Evolutionary conservation across 2,329 filamentous ascomycete genomes (phyloP), one percentile per base, ranked within the genome.

Genomic region (Paracoccidioides lutzii): DNA sequence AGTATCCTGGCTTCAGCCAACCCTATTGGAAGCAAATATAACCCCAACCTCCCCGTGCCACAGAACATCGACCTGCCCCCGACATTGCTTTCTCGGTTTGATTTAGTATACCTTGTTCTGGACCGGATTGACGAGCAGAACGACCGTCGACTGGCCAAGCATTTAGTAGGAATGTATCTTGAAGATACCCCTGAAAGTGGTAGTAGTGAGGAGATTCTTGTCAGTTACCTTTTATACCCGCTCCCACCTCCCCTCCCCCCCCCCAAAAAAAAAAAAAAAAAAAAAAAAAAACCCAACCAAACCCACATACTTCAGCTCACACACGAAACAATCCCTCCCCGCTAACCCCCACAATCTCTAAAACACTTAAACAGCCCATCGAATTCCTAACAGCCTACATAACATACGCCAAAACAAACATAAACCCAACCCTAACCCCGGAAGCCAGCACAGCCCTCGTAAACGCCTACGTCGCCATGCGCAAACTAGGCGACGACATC

Each of bases 41-140:
- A 98, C 71, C 87, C 89, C 2, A 91, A 95, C 65, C 75, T 98
- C 30, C 90, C 93, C 0, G 93, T 98, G 12, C 93, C 93, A 3
- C 90, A 97, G 66, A 98, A 98, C 71, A 98, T 98, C 64, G 93
- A 98, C 66, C 81, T 98, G 7, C 93, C 93, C 0, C 93, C 93
- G 0, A 98, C 93, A 0, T 78, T 98, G 5, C 81, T 98, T 53
- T 96, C 90, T 4, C 86, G 93, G 77, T 98, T 98, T 68, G 93
- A 98, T 69, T 77, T 98, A 5, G 91, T 98, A 52, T 98, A 98
- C 67, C 82, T 98, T 1, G 93, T 98, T 45, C 83, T 98, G 50
- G 93, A 98, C 69, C 88, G 88, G 6, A 85, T 94, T 52, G 91
- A 97, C 66, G 93, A 97, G 73, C 85, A 87, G 66, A 84, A 80